Evolutionary conservation across 1,284 basidiomycete species (phyloP).

Genomic region (Earliella scabrosa): DNA sequence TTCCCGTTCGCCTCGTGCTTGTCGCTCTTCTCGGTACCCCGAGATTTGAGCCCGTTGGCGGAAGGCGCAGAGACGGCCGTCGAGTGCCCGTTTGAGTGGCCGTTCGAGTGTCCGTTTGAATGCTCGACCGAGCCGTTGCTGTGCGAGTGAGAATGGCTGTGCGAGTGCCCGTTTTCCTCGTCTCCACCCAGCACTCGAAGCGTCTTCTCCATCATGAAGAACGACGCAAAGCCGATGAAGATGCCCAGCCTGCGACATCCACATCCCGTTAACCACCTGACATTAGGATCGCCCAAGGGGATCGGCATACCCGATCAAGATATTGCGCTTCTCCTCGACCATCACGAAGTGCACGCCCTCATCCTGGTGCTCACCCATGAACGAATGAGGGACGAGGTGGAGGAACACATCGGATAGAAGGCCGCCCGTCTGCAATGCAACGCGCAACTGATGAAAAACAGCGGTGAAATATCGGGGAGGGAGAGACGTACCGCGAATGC

Average conservation of each 20-base stretch:
- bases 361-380: conserved; percentile 84
- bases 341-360: conserved; percentile 72
- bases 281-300: not conserved
- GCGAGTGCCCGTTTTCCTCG: conserved; percentile 51
- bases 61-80: conserved; percentile 40
- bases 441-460: not conserved
- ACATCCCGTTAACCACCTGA: not conserved
- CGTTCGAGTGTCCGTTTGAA: conserved; percentile 53
- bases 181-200: conserved; percentile 78
- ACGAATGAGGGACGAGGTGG: conserved; percentile 87
- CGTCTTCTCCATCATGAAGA: conserved; percentile 91
- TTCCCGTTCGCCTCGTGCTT: conserved; percentile 25
- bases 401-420: conserved; percentile 90
- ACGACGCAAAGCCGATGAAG: conserved; percentile 83
- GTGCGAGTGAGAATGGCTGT: conserved; percentile 61
- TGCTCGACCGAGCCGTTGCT: conserved; percentile 23
- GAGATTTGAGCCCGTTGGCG: conserved; percentile 38
- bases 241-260: conserved; percentile 64
- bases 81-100: conserved; percentile 35
- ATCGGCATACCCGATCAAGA: conserved; percentile 73
- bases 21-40: conserved; percentile 29
- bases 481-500: conserved; percentile 71
- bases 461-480: conserved; percentile 21
- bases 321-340: conserved; percentile 89
- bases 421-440: conserved; percentile 71